These are phyloP conservation scores for Phytophthora sansomeana DNA, from an alignment of 352 stramenopile genomes.

Conservation along the genomic window DNA sequence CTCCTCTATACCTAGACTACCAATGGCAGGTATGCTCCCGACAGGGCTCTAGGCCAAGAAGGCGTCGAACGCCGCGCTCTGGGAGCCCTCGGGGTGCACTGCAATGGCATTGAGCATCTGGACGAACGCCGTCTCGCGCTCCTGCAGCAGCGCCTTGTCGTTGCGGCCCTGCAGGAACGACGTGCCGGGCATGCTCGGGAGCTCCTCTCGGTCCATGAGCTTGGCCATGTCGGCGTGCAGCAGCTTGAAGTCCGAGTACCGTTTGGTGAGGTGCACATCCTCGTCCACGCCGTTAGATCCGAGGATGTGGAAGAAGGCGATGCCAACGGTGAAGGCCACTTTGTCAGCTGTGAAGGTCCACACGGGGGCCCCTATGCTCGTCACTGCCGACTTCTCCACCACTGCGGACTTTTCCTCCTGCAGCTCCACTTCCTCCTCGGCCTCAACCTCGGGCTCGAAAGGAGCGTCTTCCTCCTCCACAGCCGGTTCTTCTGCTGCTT, in stretches of 20 bases:
- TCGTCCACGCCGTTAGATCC: slow-evolving; percentile 47
- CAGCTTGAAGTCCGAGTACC: slow-evolving; percentile 82
- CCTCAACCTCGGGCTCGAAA: slow-evolving; percentile 22
- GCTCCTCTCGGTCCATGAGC: slow-evolving; percentile 62
- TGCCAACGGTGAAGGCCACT: slow-evolving; percentile 43
- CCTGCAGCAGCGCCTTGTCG: slow-evolving; percentile 59
- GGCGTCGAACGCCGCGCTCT: slow-evolving; percentile 50
- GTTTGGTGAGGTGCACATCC: slow-evolving; percentile 60
- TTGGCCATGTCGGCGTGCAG: slow-evolving; percentile 63
- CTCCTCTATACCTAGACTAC: slow-evolving; percentile 31
- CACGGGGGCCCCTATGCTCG: slow-evolving; percentile 9
- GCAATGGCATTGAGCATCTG: slow-evolving; percentile 74
- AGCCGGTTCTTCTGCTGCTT: slow-evolving; percentile 22
- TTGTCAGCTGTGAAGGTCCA: slow-evolving; percentile 50
- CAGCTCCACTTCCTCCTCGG: slow-evolving; percentile 17
- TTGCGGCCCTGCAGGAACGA: slow-evolving; percentile 59
- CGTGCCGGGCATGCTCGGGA: slow-evolving; percentile 59
- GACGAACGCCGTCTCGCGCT: slow-evolving; percentile 65
- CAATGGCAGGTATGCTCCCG: slow-evolving; percentile 24
- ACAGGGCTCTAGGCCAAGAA: slow-evolving; percentile 51
- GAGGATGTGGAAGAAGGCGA: slow-evolving; percentile 64
- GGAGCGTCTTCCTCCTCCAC: slow-evolving; percentile 21
- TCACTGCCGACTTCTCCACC: slow-evolving; percentile 22
- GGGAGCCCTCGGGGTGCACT: slow-evolving; percentile 50
- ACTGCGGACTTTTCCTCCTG: slow-evolving; percentile 13